phyloP scores from a whole-genome alignment of 805 yeast species.

The Lipomyces orientalis region DNA sequence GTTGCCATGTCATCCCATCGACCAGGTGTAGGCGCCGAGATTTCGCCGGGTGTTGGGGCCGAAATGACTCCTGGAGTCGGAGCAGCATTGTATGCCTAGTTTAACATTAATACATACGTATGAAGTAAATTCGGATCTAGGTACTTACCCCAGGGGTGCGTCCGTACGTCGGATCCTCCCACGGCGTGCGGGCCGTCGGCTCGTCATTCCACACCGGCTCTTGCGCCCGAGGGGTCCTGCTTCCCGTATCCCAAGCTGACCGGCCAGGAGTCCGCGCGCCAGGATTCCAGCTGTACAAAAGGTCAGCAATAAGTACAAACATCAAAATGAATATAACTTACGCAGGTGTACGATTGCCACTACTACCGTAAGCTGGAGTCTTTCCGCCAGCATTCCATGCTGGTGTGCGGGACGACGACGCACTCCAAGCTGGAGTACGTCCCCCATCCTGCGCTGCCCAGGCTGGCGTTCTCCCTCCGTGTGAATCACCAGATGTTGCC shows the following conservation, averaged over 20 bases:
- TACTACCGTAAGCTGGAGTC: constrained; percentile 38
- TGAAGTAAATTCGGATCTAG: constrained; percentile 39
- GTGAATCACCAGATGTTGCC: constrained; percentile 45
- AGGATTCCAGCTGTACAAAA: constrained; percentile 46
- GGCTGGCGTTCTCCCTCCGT: constrained; percentile 51
- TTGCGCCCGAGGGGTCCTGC: constrained; percentile 48
- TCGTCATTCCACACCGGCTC: constrained; percentile 40
- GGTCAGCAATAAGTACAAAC: not conserved
- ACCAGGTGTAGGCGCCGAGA: constrained; percentile 48
- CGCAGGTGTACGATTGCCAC: constrained; percentile 32
- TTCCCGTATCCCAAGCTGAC: constrained; percentile 41
- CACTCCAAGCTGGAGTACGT: constrained; percentile 50
- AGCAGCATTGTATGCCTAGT: constrained; percentile 42
- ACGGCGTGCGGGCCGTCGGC: constrained; percentile 42
- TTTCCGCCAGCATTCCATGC: constrained; percentile 50
- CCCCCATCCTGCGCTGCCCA: constrained; percentile 53
- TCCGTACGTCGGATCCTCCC: constrained; percentile 37
- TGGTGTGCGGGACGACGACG: constrained; percentile 51
- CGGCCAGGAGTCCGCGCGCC: constrained; percentile 52
- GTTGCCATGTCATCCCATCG: constrained; percentile 43
- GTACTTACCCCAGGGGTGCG: constrained; percentile 49
- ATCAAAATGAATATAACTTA: not conserved
- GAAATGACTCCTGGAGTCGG: constrained; percentile 47
- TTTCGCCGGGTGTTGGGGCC: constrained; percentile 52
- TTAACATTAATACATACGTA: not conserved